These are phyloP conservation scores for Hansenula lynferdii DNA, from an alignment of 1,139 yeast genomes.

Conservation along the genomic window DNA sequence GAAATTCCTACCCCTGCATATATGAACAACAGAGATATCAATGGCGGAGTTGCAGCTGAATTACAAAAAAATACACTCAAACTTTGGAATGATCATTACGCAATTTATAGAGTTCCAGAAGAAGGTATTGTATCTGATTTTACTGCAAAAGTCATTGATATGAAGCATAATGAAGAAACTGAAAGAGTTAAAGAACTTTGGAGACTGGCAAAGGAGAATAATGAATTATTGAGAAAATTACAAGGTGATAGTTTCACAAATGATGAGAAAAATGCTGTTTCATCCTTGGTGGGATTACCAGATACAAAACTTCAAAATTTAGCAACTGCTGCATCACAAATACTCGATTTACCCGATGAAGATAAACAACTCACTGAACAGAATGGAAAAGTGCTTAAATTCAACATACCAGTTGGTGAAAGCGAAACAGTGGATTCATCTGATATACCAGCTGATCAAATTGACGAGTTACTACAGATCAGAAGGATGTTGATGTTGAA, in stretches of 20 bases:
- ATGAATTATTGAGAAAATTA: constrained; percentile 27
- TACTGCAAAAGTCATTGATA: constrained; percentile 44
- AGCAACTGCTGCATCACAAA: constrained; percentile 31
- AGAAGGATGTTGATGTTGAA: constrained; percentile 59
- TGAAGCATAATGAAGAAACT: constrained; percentile 19
- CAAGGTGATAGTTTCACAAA: constrained; percentile 24
- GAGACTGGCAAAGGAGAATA: constrained; percentile 23
- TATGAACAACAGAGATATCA: constrained; percentile 35
- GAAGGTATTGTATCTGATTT: constrained; percentile 73
- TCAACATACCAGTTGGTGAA: too few relatives aligned
- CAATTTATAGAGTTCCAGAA: constrained; percentile 67
- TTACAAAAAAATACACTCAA: constrained; percentile 33
- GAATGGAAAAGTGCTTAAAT: too few relatives aligned
- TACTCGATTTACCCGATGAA: constrained; percentile 11
- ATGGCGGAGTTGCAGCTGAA: constrained; percentile 42
- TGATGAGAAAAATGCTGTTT: constrained; percentile 24
- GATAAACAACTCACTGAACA: too few relatives aligned
- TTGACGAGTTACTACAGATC: constrained; percentile 47
- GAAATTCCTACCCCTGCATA: constrained; percentile 41
- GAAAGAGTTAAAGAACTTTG: constrained; percentile 24
- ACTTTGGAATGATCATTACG: constrained; percentile 40
- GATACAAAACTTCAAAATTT: constrained; percentile 28
- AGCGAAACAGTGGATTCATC: too few relatives aligned
- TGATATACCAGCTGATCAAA: constrained; percentile 16
- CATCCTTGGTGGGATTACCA: constrained; percentile 25